These are phyloP conservation scores for Boletus speciosus DNA, from an alignment of 768 basidiomycete genomes.

Conservation along the genomic window DNA sequence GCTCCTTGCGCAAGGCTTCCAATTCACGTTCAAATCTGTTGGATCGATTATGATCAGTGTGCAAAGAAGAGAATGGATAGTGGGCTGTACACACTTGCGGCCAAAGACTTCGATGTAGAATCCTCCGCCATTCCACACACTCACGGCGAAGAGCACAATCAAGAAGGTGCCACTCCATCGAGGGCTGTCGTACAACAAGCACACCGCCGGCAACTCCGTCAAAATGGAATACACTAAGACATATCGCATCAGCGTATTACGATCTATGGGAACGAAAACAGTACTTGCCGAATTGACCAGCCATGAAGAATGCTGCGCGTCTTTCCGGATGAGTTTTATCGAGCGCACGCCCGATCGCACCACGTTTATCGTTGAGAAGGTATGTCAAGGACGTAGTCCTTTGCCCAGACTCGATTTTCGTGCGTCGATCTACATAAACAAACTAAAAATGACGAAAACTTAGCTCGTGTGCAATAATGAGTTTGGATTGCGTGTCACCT, in stretches of 20 bases:
- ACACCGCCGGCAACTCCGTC: conserved; percentile 84
- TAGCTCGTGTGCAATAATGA: neutral
- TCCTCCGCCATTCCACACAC: conserved; percentile 94
- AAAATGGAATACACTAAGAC: conserved; percentile 73
- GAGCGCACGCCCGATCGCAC: conserved; percentile 73
- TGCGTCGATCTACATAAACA: conserved; percentile 81
- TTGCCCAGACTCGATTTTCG: conserved; percentile 88
- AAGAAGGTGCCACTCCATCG: conserved; percentile 78
- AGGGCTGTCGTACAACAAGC: conserved; percentile 76
- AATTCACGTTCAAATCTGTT: conserved; percentile 87
- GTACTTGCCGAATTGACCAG: conserved; percentile 71
- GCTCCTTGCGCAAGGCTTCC: conserved; percentile 85
- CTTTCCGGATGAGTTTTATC: conserved; percentile 55
- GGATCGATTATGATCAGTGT: conserved; percentile 6
- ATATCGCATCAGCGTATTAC: conserved; percentile 3
- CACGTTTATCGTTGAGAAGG: conserved; percentile 83
- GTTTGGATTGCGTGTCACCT: conserved; percentile 42
- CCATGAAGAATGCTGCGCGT: conserved; percentile 75
- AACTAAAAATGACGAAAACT: conserved; percentile 44
- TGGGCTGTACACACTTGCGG: conserved; percentile 67
- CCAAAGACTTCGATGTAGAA: conserved; percentile 98
- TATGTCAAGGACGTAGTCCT: conserved; percentile 88
- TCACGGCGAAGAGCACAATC: conserved; percentile 75
- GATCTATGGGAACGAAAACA: neutral
- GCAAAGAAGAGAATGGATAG: neutral